Base-by-base conservation (phyloP, 1,284 basidiomycete genomes). In the Cutaneotrichosporon mucoides region DNA sequence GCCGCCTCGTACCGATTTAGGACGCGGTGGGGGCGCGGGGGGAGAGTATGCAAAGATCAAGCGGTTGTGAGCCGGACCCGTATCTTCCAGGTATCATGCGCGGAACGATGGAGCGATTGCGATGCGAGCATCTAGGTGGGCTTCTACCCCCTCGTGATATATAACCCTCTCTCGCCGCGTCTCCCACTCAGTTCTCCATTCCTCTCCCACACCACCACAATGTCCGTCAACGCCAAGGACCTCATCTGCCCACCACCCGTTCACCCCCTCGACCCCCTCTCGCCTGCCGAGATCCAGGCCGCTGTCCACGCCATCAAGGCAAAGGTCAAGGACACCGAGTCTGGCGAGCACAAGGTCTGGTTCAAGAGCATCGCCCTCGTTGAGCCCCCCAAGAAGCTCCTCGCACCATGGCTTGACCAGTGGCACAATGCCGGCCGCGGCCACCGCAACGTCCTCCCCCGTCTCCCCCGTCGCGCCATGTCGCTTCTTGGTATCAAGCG, bases 231-330 rank as follows among this genome's bases (percentile, higher is more conserved):
- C 38, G 37, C 38, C 38, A 12, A 40, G 38, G 9, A 9, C 38
- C 38, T 12, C 9, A 40, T 12, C 12, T 40, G 9, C 38, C 8
- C 8, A 24, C 33, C 33, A 48, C 54, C 43, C 52, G 47, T 50
- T 36, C 79, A 80, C 66, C 79, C 79, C 3, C 74, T 79, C 60
- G 79, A 81, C 65, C 75, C 78, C 5, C 69, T 80, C 49, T 67
- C 68, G 12, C 61, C 70, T 4, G 58, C 49, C 6, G 79, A 80
- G 68, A 73, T 79, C 59, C 43, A 45, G 7, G 55, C 59, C 35
- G 67, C 70, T 8, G 67, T 68, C 36, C 16, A 37, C 34, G 57
- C 62, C 24, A 59, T 63, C 52, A 61, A 60, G 53, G 13, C 41
- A 10, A 40, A 51, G 35, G 41, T 51, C 34, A 33, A 43, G 45